phyloP scores from a whole-genome alignment of 345 rosid genomes.

The Salix brachista region DNA sequence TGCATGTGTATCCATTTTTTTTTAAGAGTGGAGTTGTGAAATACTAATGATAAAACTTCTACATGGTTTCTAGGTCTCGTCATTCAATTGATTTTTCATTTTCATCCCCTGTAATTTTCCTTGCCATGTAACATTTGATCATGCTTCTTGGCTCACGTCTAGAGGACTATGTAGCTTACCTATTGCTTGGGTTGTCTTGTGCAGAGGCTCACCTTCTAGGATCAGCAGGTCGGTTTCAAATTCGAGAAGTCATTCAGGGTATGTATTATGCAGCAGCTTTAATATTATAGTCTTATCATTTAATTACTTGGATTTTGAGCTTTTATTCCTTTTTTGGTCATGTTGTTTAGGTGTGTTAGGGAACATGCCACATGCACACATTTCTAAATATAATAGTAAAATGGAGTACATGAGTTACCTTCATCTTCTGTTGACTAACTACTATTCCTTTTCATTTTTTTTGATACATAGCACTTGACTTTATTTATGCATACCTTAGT shows the following conservation, averaged over 20 bases:
- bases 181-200: conserved; percentile 14
- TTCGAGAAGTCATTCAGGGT: conserved; percentile 66
- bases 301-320: neutral
- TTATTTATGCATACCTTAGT: conserved; percentile 21
- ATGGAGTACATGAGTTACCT: neutral
- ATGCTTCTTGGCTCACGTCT: neutral
- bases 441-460: neutral
- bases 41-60: conserved; percentile 4
- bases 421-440: neutral
- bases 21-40: neutral
- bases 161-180: neutral
- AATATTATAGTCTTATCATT: conserved; percentile 5
- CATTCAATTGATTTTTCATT: conserved; percentile 22
- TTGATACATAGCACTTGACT: conserved; percentile 9
- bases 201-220: conserved; percentile 51
- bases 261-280: conserved; percentile 14
- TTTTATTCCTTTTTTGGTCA: neutral
- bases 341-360: neutral
- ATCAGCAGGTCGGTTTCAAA: conserved; percentile 53
- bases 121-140: neutral
- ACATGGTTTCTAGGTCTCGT: conserved; percentile 45
- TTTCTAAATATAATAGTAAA: neutral
- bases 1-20: neutral
- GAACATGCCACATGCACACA: neutral
- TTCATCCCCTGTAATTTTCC: conserved; percentile 33